Evolutionary conservation across 345 rosid species (phyloP).

Genomic region (Hypericum perforatum): DNA sequence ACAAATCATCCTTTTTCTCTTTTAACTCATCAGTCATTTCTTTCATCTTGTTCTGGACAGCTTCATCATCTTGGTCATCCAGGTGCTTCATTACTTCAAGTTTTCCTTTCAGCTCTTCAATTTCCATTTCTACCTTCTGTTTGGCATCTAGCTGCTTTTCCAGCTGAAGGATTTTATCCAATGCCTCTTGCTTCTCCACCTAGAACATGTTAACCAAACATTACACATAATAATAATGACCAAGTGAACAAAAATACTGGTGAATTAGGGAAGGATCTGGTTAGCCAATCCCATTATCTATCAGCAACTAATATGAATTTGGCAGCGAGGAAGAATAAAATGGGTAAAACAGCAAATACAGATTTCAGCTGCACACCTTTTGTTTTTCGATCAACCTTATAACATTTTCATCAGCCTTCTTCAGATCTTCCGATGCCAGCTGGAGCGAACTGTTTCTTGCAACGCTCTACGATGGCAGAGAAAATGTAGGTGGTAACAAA

Average conservation of each 20-base stretch:
- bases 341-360: too few relatives aligned
- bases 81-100: slow-evolving; percentile 71
- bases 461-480: slow-evolving; percentile 38
- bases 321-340: too few relatives aligned
- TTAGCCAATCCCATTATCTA: too few relatives aligned
- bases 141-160: slow-evolving; percentile 57
- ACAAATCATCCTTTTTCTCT: slow-evolving; percentile 42
- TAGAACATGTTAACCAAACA: too few relatives aligned
- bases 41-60: slow-evolving; percentile 49
- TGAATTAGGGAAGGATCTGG: too few relatives aligned
- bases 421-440: slow-evolving; percentile 70
- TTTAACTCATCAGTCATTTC: slow-evolving; percentile 54
- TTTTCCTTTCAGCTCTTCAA: slow-evolving; percentile 74
- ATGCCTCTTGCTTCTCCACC: slow-evolving; percentile 52
- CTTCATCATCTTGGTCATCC: slow-evolving; percentile 64
- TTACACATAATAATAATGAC: too few relatives aligned
- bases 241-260: too few relatives aligned
- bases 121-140: slow-evolving; percentile 83
- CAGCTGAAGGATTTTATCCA: slow-evolving; percentile 49
- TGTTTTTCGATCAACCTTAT: slow-evolving; percentile 69
- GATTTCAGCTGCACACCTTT: slow-evolving; percentile 32
- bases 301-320: too few relatives aligned
- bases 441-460: slow-evolving; percentile 50
- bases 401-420: slow-evolving; percentile 65
- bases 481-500: slow-evolving; percentile 10